These are phyloP conservation scores for Logfia minima DNA, from an alignment of 129 eudicot genomes.

Conservation along the genomic window DNA sequence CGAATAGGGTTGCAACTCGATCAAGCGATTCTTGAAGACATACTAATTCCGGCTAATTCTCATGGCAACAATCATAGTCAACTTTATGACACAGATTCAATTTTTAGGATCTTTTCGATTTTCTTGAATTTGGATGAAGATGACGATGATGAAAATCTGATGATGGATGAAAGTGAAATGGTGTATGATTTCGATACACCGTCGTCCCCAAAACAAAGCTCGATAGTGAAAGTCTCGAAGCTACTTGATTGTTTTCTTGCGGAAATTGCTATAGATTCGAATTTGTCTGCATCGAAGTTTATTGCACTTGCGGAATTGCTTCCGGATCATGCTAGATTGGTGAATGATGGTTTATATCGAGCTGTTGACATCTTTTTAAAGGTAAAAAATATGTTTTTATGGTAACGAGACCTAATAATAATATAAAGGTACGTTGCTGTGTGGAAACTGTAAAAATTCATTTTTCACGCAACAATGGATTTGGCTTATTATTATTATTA, in stretches of 20 bases:
- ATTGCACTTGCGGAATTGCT: conserved; percentile 80
- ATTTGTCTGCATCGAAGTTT: conserved; percentile 63
- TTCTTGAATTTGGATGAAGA: conserved; percentile 94
- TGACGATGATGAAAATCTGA: conserved; percentile 60
- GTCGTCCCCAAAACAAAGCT: conserved; percentile 92
- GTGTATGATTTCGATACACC: conserved; percentile 82
- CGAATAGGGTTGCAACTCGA: conserved; percentile 90
- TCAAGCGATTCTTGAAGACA: conserved; percentile 94
- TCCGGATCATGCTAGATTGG: conserved; percentile 89
- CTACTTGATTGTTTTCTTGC: conserved; percentile 84
- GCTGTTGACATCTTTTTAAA: conserved; percentile 92
- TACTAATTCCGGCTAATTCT: conserved; percentile 70
- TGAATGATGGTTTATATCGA: conserved; percentile 84
- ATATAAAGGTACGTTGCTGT: not conserved
- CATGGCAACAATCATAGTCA: conserved; percentile 62
- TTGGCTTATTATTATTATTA: not conserved
- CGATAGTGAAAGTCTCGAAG: conserved; percentile 80
- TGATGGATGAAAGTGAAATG: conserved; percentile 79
- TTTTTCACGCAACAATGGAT: not conserved
- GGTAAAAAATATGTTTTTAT: conserved; percentile 41
- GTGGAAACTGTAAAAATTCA: not conserved
- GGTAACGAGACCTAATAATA: not conserved
- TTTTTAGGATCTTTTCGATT: conserved; percentile 78
- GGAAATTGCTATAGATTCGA: conserved; percentile 79
- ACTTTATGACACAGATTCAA: conserved; percentile 74